phyloP scores from a whole-genome alignment of 2,329 filamentous ascomycete species.

The Aspergillus japonicus region DNA sequence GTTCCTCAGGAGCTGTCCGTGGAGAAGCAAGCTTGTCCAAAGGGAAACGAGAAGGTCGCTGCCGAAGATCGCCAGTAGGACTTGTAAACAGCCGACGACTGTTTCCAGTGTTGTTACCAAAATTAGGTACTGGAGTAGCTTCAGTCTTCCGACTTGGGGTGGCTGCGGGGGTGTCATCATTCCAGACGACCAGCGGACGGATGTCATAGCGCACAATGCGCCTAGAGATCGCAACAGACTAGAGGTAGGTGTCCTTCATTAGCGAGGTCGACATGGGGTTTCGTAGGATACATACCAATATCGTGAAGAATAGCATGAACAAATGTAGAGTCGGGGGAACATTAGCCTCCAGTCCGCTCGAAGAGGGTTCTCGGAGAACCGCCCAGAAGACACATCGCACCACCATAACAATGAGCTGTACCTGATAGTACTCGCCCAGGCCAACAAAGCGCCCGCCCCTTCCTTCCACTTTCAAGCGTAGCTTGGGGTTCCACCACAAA shows the following conservation, averaged over 20 bases:
- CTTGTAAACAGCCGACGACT: slow-evolving; percentile 15
- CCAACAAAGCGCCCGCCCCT: slow-evolving; percentile 42
- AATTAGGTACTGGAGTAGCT: slow-evolving; percentile 18
- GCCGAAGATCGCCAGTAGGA: slow-evolving; percentile 15
- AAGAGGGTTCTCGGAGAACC: slow-evolving; percentile 40
- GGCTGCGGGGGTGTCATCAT: slow-evolving; percentile 35
- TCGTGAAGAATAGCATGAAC: slow-evolving; percentile 41
- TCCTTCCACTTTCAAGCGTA: slow-evolving; percentile 45
- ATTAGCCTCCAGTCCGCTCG: slow-evolving; percentile 31
- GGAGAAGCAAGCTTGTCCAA: slow-evolving; percentile 40
- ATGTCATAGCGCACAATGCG: slow-evolving; percentile 41
- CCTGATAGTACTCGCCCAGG: slow-evolving; percentile 47
- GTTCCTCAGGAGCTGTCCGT: slow-evolving; percentile 21
- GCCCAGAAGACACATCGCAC: slow-evolving; percentile 46
- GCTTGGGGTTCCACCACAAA: slow-evolving; percentile 52
- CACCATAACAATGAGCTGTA: slow-evolving; percentile 47
- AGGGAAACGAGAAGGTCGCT: slow-evolving; percentile 36
- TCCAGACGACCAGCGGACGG: slow-evolving; percentile 44
- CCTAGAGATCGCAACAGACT: slow-evolving; percentile 41
- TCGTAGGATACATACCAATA: slow-evolving; percentile 32
- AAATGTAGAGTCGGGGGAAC: slow-evolving; percentile 38
- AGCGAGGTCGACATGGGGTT: slow-evolving; percentile 15
- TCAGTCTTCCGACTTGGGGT: slow-evolving; percentile 24
- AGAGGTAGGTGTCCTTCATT: slow-evolving; percentile 10
- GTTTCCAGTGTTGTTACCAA: slow-evolving; percentile 17